Evolutionary conservation across 345 rosid genomes (phyloP), one percentile per base, ranked within the genome.

Genomic region (Litchi chinensis): DNA sequence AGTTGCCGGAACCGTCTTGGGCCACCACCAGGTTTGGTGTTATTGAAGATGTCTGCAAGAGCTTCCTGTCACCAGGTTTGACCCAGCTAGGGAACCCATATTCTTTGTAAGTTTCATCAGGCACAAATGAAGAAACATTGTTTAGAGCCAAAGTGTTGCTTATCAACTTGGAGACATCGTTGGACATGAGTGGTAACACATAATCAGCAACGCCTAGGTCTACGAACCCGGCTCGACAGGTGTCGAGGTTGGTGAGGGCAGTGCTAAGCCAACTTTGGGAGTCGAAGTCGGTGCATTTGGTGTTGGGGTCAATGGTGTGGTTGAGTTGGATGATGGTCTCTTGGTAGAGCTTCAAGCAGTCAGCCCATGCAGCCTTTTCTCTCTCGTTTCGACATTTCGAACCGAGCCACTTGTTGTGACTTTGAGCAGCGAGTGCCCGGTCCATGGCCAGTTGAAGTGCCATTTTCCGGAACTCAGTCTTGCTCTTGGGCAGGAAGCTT

Each of bases 261-360:
- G 97, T 73, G 77, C 98, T 92, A 26, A 95, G 91, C 98, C 98
- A 95, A 5, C 95, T 93, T 65, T 89, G 97, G 4, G 82, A 69
- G 70, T 95, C 98, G 73, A 87, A 89, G 44, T 88, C 82, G 41
- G 94, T 86, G 85, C 90, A 86, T 60, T 80, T 89, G 40, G 86
- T 76, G 80, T 69, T 69, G 26, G 89, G 69, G 75, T 72, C 87
- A 0, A 90, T 77, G 44, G 97, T 92, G 39, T 81, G 82, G 87
- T 92, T 93, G 68, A 95, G 87, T 39, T 90, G 88, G 56, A 65
- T 21, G 22, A 94, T 87, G 46, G 89, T 87, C 15, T 86, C 79
- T 56, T 85, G 73, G 15, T 91, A 95, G 75, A 92, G 91, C 64
- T 82, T 78, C 39, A 93, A 77, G 80, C 99, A 95, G 73, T 95